Conservation (phyloP, 768 basidiomycete genomes). For the Phaeotremella fagi region DNA sequence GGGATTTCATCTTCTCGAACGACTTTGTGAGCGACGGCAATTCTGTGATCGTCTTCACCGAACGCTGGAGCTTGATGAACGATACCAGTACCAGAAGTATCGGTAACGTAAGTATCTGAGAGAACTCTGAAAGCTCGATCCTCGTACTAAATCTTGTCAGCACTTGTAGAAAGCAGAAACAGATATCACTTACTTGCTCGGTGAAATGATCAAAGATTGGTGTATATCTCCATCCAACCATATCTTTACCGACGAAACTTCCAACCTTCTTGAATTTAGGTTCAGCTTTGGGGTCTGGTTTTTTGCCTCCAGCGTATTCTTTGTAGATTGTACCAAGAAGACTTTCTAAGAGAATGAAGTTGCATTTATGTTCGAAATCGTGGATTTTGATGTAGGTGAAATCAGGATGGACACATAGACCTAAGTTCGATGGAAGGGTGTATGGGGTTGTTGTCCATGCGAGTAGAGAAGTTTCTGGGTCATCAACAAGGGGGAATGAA, state of each 20-base stretch:
- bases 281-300: slow-evolving; percentile 80
- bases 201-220: slow-evolving; percentile 97
- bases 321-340: slow-evolving; percentile 86
- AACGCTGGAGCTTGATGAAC: slow-evolving; percentile 98
- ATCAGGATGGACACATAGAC: slow-evolving; percentile 91
- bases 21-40: slow-evolving; percentile 77
- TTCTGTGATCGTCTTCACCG: slow-evolving; percentile 97
- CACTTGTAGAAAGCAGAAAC: not conserved
- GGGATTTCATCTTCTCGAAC: slow-evolving; percentile 86
- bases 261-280: slow-evolving; percentile 85
- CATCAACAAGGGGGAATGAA: slow-evolving; percentile 86
- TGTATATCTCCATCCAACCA: slow-evolving; percentile 93
- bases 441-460: slow-evolving; percentile 99
- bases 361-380: slow-evolving; percentile 76
- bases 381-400: slow-evolving; percentile 95
- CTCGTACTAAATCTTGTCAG: slow-evolving; percentile 61
- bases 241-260: slow-evolving; percentile 79
- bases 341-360: slow-evolving; percentile 86
- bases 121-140: slow-evolving; percentile 87
- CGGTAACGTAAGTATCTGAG: slow-evolving; percentile 87
- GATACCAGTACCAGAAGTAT: slow-evolving; percentile 90
- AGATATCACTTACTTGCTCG: slow-evolving; percentile 62
- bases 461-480: slow-evolving; percentile 78
- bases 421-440: slow-evolving; percentile 94
- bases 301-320: slow-evolving; percentile 45